Conservation (phyloP, 2,329 filamentous ascomycete genomes). For the Fusarium nelsonii region DNA sequence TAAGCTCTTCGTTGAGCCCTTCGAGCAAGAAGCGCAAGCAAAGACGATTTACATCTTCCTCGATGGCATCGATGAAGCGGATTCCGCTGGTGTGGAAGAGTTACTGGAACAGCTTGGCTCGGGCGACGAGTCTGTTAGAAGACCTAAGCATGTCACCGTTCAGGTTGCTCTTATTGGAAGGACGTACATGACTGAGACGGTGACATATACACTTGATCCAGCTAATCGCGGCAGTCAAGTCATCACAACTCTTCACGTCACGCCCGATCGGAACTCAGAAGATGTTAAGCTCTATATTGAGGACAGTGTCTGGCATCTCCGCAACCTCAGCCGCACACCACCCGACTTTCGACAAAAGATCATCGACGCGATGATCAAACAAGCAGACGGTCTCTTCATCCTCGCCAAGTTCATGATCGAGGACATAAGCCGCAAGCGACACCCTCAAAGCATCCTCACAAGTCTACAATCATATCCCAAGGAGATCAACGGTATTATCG, state of each 20-base stretch:
- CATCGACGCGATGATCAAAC: constrained; percentile 55
- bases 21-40: constrained; percentile 50
- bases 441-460: constrained; percentile 59
- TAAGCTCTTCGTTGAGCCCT: constrained; percentile 56
- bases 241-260: constrained; percentile 58
- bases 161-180: constrained; percentile 59
- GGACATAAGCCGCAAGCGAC: constrained; percentile 60
- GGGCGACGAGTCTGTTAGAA: constrained; percentile 37
- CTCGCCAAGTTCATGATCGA: constrained; percentile 64
- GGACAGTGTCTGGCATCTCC: constrained; percentile 56
- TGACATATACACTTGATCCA: constrained; percentile 54
- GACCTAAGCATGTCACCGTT: constrained; percentile 43
- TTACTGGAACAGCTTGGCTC: constrained; percentile 54
- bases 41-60: constrained; percentile 59
- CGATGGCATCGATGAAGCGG: constrained; percentile 62
- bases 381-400: constrained; percentile 62
- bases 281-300: constrained; percentile 60
- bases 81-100: constrained; percentile 53
- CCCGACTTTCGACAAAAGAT: constrained; percentile 55
- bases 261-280: constrained; percentile 55
- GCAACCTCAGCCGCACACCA: constrained; percentile 52
- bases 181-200: constrained; percentile 56
- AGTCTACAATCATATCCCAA: constrained; percentile 60
- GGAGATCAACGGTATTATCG: constrained; percentile 59
- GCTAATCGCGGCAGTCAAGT: constrained; percentile 46